Percentiles rank a stretch among this genome's conserved stretches.
phyloP scores from a whole-genome alignment of 306 rosid species.

The Trifolium dubium region DNA sequence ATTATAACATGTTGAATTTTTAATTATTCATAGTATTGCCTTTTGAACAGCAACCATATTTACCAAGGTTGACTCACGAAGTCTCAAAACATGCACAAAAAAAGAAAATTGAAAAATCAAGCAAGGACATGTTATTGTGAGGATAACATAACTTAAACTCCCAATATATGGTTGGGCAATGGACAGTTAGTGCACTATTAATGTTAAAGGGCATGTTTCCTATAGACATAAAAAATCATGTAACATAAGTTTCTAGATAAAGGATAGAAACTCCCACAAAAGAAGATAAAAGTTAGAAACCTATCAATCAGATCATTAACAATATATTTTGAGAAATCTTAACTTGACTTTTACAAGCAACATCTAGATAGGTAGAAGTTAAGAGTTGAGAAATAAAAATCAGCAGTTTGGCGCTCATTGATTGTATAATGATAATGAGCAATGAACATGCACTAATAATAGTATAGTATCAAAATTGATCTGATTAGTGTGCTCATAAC shows the following conservation, averaged over 20 bases:
- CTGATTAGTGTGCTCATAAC: too few species aligned
- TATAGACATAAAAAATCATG: neutral
- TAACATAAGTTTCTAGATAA: neutral
- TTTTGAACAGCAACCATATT: neutral
- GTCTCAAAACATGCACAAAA: neutral
- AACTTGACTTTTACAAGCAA: too few species aligned
- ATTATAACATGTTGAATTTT: neutral
- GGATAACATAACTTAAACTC: constrained; percentile 9
- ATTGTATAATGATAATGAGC: too few species aligned
- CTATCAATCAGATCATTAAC: neutral
- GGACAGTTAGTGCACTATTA: constrained; percentile 3
- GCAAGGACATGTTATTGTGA: neutral
- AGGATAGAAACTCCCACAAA: too few species aligned
- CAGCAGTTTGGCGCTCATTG: too few species aligned
- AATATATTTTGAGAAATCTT: too few species aligned
- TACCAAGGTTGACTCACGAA: neutral
- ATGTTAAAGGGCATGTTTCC: neutral
- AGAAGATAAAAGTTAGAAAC: constrained; percentile 1
- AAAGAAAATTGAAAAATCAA: neutral
- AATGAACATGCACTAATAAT: too few species aligned
- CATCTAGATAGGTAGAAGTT: too few species aligned
- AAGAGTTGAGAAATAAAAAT: too few species aligned
- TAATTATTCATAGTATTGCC: neutral
- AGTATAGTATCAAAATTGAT: too few species aligned
- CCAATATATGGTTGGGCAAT: neutral